These are phyloP conservation scores for Colletotrichum viniferum DNA, from an alignment of 2,329 filamentous ascomycete species.

Conservation along the genomic window DNA sequence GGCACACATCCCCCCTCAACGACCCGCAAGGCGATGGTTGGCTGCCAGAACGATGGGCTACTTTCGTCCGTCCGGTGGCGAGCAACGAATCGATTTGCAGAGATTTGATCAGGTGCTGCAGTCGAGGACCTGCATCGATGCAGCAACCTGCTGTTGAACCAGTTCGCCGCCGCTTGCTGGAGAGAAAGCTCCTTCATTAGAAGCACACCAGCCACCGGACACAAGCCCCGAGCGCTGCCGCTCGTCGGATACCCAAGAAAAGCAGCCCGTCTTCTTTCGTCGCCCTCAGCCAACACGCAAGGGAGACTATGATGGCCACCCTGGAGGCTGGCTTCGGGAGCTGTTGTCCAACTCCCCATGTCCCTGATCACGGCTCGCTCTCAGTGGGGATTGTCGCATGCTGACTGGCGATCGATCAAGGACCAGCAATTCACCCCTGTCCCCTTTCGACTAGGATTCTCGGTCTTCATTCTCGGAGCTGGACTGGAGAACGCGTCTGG, in stretches of 20 bases:
- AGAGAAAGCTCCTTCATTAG: background rate
- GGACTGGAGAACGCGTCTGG: background rate
- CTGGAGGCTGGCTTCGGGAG: background rate
- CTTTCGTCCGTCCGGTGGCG: background rate
- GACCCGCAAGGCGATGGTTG: background rate
- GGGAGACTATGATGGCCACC: background rate
- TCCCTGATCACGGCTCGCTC: background rate
- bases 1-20: background rate
- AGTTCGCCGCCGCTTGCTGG: background rate
- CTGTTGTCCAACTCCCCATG: background rate
- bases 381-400: background rate
- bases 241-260: background rate
- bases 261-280: background rate
- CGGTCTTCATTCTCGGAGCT: background rate
- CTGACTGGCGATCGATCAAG: slow-evolving; percentile 6
- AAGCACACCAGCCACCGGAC: background rate
- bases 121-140: background rate
- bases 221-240: background rate
- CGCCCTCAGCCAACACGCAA: background rate
- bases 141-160: background rate
- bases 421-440: background rate
- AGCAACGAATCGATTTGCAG: background rate
- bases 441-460: background rate
- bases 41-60: background rate
- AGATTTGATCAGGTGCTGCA: background rate